Base-by-base conservation (phyloP, 2,329 filamentous ascomycete species). In the Geosmithia morbida region DNA sequence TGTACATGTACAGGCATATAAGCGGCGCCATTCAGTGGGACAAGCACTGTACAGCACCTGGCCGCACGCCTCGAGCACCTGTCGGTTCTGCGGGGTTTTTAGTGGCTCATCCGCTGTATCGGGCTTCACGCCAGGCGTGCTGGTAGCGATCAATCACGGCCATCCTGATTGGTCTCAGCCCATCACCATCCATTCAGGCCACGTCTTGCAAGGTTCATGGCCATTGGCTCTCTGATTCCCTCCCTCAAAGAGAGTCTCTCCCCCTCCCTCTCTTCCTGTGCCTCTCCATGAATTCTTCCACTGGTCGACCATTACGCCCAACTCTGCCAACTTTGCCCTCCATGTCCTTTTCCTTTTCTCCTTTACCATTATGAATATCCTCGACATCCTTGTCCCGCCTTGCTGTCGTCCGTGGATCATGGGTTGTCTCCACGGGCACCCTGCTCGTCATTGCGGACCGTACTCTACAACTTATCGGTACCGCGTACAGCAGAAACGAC, bases 81-180 rank as follows among this genome's bases (percentile, higher is more conserved):
- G 56, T 58, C 51, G 47, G 39, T 45, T 56, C 52, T 52, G 54
- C 50, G 57, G 56, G 54, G 56, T 60, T 54, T 54, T 51, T 56
- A 61, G 55, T 61, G 59, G 59, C 54, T 52, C 29, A 18, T 22
- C 33, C 33, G 33, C 33, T 37, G 33, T 37, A 16, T 16, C 14
- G 33, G 22, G 22, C 22, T 8, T 8, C 22, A 26, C 22, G 22
- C 4, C 22, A 26, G 22, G 22, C 8, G 33, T 37, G 33, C 11
- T 37, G 33, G 8, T 26, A 26, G 22, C 22, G 8, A 26, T 26
- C 22, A 26, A 8, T 26, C 8, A 5, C 4, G 22, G 22, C n/a
- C n/a, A n/a, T 26, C 22, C 22, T 8, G 22, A 26, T 8, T 26
- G 22, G n/a, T n/a, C n/a, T n/a, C n/a, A n/a, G n/a, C n/a, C n/a